Evolutionary conservation across 805 yeast genomes (phyloP).

Genomic region (Wickerhamomyces queroliae): DNA sequence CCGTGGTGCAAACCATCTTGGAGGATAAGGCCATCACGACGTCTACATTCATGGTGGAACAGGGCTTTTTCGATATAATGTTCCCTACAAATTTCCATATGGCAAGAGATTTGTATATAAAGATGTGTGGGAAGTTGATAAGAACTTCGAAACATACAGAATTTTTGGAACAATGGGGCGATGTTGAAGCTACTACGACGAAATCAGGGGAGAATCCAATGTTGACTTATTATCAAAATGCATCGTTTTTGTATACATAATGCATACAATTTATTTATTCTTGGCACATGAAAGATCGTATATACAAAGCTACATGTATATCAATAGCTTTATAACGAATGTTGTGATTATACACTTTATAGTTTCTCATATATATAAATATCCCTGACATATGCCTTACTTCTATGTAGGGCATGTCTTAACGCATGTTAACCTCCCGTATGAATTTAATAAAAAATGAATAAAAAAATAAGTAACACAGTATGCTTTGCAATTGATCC

Average conservation of each 20-base stretch:
- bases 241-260: constrained; percentile 46
- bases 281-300: no score
- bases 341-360: no score
- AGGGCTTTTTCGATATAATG: constrained; percentile 83
- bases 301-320: no score
- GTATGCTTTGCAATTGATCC: no score
- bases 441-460: neutral
- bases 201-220: constrained; percentile 80
- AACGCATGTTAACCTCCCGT: no score
- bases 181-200: constrained; percentile 58
- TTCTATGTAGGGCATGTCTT: no score
- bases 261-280: no score
- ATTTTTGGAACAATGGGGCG: constrained; percentile 69
- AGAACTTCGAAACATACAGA: constrained; percentile 53
- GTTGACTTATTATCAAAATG: constrained; percentile 72
- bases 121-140: constrained; percentile 56
- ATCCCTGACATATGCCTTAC: no score
- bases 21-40: constrained; percentile 63
- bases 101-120: constrained; percentile 54
- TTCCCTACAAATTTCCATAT: constrained; percentile 75
- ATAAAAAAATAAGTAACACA: neutral
- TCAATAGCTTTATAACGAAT: no score
- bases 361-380: no score
- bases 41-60: constrained; percentile 73
- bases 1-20: constrained; percentile 76